A percentile compares a stretch with the other conserved stretches of the same genome.
Conservation (phyloP, 2,329 filamentous ascomycete genomes). For the Chalaropsis ovoidea region DNA sequence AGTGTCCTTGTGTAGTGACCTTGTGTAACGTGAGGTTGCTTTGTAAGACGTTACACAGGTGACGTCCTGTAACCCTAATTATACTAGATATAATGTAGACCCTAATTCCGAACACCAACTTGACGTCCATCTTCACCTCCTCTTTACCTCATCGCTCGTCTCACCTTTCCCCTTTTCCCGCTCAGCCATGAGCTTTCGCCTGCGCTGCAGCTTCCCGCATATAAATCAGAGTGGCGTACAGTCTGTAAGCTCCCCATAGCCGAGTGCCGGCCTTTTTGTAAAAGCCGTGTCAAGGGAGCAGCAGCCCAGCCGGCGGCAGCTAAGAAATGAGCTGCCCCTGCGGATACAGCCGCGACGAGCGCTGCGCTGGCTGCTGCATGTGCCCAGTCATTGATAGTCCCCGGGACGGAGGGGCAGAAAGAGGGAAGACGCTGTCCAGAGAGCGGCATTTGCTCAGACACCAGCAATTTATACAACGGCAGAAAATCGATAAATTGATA, state of each 20-base stretch:
- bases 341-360: conserved; percentile 7
- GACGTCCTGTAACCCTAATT: too few species aligned
- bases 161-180: not conserved
- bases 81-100: too few species aligned
- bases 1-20: too few species aligned
- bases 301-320: not conserved
- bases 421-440: not conserved
- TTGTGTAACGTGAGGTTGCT: too few species aligned
- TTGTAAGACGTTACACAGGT: too few species aligned
- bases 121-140: not conserved
- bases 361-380: conserved; percentile 1
- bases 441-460: not conserved
- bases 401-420: too few species aligned
- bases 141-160: not conserved
- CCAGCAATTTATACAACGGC: not conserved
- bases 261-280: not conserved
- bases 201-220: not conserved
- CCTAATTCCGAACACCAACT: too few species aligned
- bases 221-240: not conserved
- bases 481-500: not conserved
- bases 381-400: not conserved
- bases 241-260: not conserved
- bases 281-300: not conserved
- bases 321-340: not conserved
- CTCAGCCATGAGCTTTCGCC: not conserved